Evolutionary conservation across 371 early-diverging fungal genomes (phyloP).

Genomic region (Mucor irregularis): DNA sequence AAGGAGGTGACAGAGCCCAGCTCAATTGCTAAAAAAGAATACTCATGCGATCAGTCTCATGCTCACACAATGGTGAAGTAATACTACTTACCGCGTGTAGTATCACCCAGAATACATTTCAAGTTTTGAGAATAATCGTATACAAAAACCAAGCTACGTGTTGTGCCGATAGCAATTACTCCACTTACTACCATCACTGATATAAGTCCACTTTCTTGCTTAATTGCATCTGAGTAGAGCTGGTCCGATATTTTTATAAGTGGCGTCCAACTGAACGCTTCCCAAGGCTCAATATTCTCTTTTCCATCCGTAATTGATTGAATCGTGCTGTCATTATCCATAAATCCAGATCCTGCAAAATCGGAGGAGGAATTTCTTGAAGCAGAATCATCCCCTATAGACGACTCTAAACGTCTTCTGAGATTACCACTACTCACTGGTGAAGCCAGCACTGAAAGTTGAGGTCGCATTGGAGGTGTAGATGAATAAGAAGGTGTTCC

Average conservation of each 20-base stretch:
- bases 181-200: constrained; percentile 63
- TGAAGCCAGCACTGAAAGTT: constrained; percentile 9
- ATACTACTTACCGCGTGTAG: constrained; percentile 38
- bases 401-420: constrained; percentile 22
- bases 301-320: neutral
- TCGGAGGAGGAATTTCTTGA: constrained; percentile 31
- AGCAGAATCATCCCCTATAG: constrained; percentile 9
- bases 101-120: constrained; percentile 64
- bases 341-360: neutral
- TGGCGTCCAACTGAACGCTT: constrained; percentile 77
- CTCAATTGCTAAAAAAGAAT: constrained; percentile 44
- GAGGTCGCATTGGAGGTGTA: constrained; percentile 18
- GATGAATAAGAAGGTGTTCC: constrained; percentile 22
- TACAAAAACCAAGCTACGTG: constrained; percentile 68
- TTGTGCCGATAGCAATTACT: constrained; percentile 76
- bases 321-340: constrained; percentile 1
- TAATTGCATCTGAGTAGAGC: constrained; percentile 62
- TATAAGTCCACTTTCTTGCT: constrained; percentile 56
- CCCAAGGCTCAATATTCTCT: constrained; percentile 51
- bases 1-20: constrained; percentile 75
- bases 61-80: neutral
- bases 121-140: constrained; percentile 71
- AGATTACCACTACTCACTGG: constrained; percentile 2
- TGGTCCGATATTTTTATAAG: constrained; percentile 68
- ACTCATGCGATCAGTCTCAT: neutral